These are phyloP conservation scores for Funneliformis geosporum DNA, from an alignment of 192 early-diverging fungal genomes.

Conservation along the genomic window DNA sequence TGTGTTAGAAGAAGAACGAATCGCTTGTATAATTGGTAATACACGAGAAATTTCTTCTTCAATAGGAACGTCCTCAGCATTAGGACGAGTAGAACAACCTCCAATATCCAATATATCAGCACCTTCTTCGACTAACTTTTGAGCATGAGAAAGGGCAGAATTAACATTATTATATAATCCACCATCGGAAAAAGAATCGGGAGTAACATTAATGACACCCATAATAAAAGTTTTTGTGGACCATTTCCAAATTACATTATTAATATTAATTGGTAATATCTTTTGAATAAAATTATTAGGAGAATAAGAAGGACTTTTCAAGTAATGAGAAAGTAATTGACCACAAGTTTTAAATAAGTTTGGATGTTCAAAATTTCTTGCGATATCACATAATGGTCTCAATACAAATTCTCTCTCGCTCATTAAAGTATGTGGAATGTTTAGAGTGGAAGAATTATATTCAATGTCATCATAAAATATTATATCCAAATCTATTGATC, in stretches of 20 bases:
- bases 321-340: slow-evolving; percentile 63
- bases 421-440: slow-evolving; percentile 87
- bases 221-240: slow-evolving; percentile 76
- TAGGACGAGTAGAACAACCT: slow-evolving; percentile 90
- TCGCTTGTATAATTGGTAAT: slow-evolving; percentile 79
- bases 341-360: slow-evolving; percentile 76
- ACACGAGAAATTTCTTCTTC: slow-evolving; percentile 80
- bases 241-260: slow-evolving; percentile 59
- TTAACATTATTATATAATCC: slow-evolving; percentile 68
- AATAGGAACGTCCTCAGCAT: slow-evolving; percentile 68
- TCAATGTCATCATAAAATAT: slow-evolving; percentile 87
- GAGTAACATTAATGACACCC: slow-evolving; percentile 97
- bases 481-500: slow-evolving; percentile 95
- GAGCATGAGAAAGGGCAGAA: slow-evolving; percentile 65
- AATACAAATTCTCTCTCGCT: slow-evolving; percentile 95
- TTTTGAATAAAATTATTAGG: slow-evolving; percentile 50
- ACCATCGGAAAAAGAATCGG: slow-evolving; percentile 96
- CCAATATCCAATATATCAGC: slow-evolving; percentile 96
- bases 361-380: slow-evolving; percentile 86
- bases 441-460: slow-evolving; percentile 59
- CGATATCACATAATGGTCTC: slow-evolving; percentile 92
- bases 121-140: slow-evolving; percentile 69
- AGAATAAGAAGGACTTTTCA: slow-evolving; percentile 48
- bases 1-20: slow-evolving; percentile 53
- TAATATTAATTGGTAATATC: slow-evolving; percentile 51